Base-by-base conservation (phyloP, 306 rosid genomes). In the Luffa aegyptiaca region DNA sequence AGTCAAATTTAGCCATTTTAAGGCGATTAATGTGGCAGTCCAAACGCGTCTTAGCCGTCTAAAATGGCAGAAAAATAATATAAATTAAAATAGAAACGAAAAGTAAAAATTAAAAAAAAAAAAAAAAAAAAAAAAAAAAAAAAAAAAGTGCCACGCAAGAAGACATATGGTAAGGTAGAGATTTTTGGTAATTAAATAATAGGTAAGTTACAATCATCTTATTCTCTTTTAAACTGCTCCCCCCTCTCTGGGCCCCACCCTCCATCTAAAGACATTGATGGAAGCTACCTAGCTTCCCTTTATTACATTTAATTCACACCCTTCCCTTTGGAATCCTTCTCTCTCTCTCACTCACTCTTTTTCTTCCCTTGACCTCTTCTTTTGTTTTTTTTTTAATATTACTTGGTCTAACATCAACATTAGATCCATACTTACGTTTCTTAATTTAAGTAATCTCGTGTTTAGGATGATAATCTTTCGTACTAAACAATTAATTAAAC, bases 11-110 rank as follows among this genome's bases (percentile, higher is more conserved):
- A 69, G 7, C 5, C 37, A 70, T 70, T 70, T 44, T 10, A 20
- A 70, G 36, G 55, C n/a, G 8, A 5, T 4, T 11, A 1, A 70
- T n/a, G 76, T 26, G 18, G 42, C 6, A 48, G 45, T 73, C 14
- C 42, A 73, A 49, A 72, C 77, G 77, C 77, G 77, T 71, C 17
- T 71, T 71, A 13, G 77, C 77, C 77, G 77, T 72, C 77, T 72
- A 48, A 26, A 4, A 71, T 45, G 33, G 39, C 58, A 71, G 11
- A 18, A 68, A 17, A 39, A 65, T 13, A n/a, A n/a, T n/a, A n/a
- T n/a, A 62, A 14, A 61, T 59, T 10, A 11, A 63, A 31, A 62
- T 35, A 14, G 17, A 63, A 33, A 33, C 5, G 1, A 37, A 17
- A 14, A 65, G 2, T 0, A 37, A 2, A 16, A 65, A 14, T 10